Evolutionary conservation across 768 basidiomycete genomes (phyloP).

Genomic region (Kwoniella heveanensis): DNA sequence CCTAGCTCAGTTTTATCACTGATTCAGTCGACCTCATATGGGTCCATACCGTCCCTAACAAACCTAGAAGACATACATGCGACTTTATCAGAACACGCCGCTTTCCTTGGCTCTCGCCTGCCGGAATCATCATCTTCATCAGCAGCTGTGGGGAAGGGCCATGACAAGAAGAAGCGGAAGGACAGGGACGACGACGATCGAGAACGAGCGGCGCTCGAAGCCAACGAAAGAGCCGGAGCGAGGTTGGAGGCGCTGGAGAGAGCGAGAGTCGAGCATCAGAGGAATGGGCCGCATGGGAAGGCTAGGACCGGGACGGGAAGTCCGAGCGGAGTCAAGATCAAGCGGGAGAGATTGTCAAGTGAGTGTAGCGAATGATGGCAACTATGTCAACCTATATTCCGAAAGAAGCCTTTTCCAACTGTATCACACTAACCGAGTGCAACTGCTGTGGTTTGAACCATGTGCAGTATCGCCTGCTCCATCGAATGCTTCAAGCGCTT

Average conservation of each 20-base stretch:
- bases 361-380: conserved; percentile 12
- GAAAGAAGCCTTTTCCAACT: too few species aligned
- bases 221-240: conserved; percentile 31
- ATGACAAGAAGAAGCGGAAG: conserved; percentile 31
- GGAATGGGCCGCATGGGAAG: conserved; percentile 1
- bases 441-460: not conserved
- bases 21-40: conserved; percentile 40
- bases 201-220: conserved; percentile 29
- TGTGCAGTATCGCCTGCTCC: conserved; percentile 37
- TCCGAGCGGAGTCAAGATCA: conserved; percentile 39
- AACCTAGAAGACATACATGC: conserved; percentile 36
- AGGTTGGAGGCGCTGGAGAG: conserved; percentile 30
- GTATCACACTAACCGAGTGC: not conserved
- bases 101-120: conserved; percentile 5
- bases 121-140: conserved; percentile 11
- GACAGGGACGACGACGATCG: conserved; percentile 26
- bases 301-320: conserved; percentile 17
- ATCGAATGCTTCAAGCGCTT: conserved; percentile 34
- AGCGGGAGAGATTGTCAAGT: conserved; percentile 46
- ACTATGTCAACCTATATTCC: too few species aligned
- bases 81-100: conserved; percentile 13
- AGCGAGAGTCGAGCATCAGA: conserved; percentile 19
- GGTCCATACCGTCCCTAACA: conserved; percentile 21
- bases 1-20: conserved; percentile 21
- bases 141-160: conserved; percentile 13